Evolutionary conservation across 345 rosid genomes (phyloP), one percentile per base, ranked within the genome.

Genomic region (Excoecaria cochinchinensis): DNA sequence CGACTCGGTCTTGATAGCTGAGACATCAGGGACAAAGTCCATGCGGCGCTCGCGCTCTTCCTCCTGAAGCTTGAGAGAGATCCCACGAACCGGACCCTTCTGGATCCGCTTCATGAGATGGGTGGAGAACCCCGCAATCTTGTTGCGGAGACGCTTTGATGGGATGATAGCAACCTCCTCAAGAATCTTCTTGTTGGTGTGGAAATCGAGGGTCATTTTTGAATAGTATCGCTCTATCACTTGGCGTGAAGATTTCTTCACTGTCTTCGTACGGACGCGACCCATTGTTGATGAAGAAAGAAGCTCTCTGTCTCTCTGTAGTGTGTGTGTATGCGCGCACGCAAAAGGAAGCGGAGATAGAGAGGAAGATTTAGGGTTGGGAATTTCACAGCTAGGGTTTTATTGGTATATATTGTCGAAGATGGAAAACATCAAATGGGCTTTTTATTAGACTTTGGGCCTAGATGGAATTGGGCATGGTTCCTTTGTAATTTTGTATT

Each of bases 41-140:
- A 73, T 78, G 69, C 77, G 81, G 48, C 81, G 77, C 74, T 78
- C 81, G 39, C 77, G 72, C 74, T 78, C 77, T 42, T 78, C 77
- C 65, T 73, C 77, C 25, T 78, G 81, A 31, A 78, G 81, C 74
- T 73, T 78, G 31, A 78, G 77, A 0, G 81, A 78, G 70, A 78
- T 78, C 16, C 81, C 81, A 5, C 77, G 74, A 13, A 78, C 81
- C 5, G 77, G 77, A 19, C 81, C 81, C 69, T 73, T 78, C 21
- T 78, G 81, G 64, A 78, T 78, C 46, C 77, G 56, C 38, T 78
- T 73, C 77, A 78, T 78, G 44, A 78, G 73, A 58, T 78, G 81
- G 14, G 81, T 78, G 14, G 81, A 78, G 63, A 78, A 78, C 15
- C 81, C 81, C 6, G 77, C 77, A 31, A 78, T 73, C 77, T 78